Percentiles rank a stretch among this genome's conserved stretches.
phyloP scores from a whole-genome alignment of 1,284 basidiomycete genomes.

The Puccinia triticina region DNA sequence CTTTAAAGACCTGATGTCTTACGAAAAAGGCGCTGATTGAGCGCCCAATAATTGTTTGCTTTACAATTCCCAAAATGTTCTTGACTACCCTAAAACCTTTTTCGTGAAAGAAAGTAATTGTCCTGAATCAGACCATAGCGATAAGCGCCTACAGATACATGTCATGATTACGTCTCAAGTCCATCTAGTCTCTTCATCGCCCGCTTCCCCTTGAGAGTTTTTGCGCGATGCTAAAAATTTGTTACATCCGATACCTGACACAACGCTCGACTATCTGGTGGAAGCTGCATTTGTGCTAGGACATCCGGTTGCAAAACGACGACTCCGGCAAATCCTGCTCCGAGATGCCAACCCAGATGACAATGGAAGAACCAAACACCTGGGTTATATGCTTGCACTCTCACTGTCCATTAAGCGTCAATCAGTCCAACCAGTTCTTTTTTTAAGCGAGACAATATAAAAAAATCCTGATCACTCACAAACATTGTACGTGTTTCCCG shows the following conservation, averaged over 20 bases:
- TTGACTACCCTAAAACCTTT: neutral
- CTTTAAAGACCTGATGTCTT: too few relatives aligned
- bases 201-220: neutral
- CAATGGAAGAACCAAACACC: slow-evolving; percentile 47
- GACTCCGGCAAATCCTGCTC: slow-evolving; percentile 39
- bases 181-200: neutral
- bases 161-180: neutral
- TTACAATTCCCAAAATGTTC: neutral
- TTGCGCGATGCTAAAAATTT: neutral
- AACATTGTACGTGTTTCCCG: slow-evolving; percentile 36
- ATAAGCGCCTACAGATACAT: neutral
- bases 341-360: slow-evolving; percentile 32
- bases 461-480: slow-evolving; percentile 27
- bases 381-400: slow-evolving; percentile 22
- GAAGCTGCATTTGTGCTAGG: neutral
- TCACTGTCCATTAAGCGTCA: neutral
- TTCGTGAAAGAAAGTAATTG: neutral
- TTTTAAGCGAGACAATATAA: neutral
- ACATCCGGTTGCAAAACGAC: slow-evolving; percentile 36
- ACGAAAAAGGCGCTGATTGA: too few relatives aligned
- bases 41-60: neutral
- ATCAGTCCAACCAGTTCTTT: neutral
- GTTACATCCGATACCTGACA: neutral
- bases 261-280: slow-evolving; percentile 22
- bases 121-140: neutral